Evolutionary conservation across 495 filamentous ascomycete genomes (phyloP), one percentile per base, ranked within the genome.

Genomic region (Aspergillus biplanus): DNA sequence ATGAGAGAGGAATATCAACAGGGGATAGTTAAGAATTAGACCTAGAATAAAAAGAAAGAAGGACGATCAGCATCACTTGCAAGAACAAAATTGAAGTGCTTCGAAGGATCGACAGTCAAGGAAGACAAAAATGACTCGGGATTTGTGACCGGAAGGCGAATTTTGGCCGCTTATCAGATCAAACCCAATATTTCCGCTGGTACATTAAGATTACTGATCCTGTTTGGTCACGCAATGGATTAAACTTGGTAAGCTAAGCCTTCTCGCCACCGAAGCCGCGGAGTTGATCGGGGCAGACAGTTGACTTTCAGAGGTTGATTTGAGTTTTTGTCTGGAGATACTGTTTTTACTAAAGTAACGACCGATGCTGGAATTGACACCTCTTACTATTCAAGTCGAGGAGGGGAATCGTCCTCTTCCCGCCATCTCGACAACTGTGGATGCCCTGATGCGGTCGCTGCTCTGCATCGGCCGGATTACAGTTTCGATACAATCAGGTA

Each of bases 131-230:
- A 56, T 52, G 61, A 57, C 48, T 61, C 54, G 46, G 61, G 53
- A 63, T 66, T 50, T 32, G 39, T 33, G 53, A 49, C 58, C 53
- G 65, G 2, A 62, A 63, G 66, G 63, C 66, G 63, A 68, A 68
- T 34, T 65, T 63, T 64, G 62, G 66, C 59, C 32, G 66, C 66
- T 68, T 68, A 68, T 68, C 67, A 64, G 66, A 69, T 68, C 66
- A 61, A 65, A 62, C 9, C 18, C 33, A 55, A n/a, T 42, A 37
- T 58, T 39, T 46, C 48, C 52, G 15, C 31, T 48, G 65, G 54
- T 59, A 59, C 50, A 61, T 35, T 39, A 57, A 49, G 1, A 33
- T 52, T 58, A 57, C 58, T 13, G 16, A 18, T 31, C 13, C 52
- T 60, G 27, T 50, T 53, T 44, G 39, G 39, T 44, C 39, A 44